Evolutionary conservation across 805 yeast genomes (phyloP), one percentile per base, ranked within the genome.

Genomic region (Wickerhamiella nectarea): DNA sequence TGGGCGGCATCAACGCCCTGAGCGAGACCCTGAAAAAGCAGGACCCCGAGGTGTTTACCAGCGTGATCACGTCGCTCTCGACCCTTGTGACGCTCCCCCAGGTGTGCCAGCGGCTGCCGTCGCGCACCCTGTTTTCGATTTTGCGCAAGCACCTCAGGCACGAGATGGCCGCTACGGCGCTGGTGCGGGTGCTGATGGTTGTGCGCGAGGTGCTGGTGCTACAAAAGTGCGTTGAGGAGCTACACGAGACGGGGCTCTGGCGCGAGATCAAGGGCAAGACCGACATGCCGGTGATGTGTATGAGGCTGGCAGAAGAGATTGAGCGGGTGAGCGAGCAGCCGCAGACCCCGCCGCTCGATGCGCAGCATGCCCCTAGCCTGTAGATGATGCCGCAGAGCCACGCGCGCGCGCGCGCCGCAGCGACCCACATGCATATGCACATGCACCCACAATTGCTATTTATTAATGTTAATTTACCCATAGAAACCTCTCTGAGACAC

Each of bases 221-320:
- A 10, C 44, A 38, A 14, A 12, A 35, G 10, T 36, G 36, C 14
- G 38, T 31, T 3, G 10, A 15, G 1, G 41, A 38, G 18, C 21
- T 44, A 4, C n/a, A 18, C 20, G 18, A 29, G 10, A 31, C 43
- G n/a, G 46, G 46, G 1, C 36, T 44, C 11, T 10, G 18, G n/a
- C 21, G 15, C 4, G 14, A 37, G 10, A 24, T 44, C n/a, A 14
- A 7, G 11, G 14, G 14, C 12, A 19, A 28, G 24, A 26, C 17
- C 8, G 39, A 34, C 12, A 29, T 44, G n/a, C 47, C 47, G 6
- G 34, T 44, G 4, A 44, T 44, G 28, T 34, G 44, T 28, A 25
- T 25, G 21, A 38, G 47, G 12, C 11, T 44, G 15, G 47, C 44
- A 1, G 31, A 25, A 26, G 35, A 44, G 28, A 44, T 44, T 41